phyloP scores from a whole-genome alignment of 768 basidiomycete genomes.

The Amanita exitialis region DNA sequence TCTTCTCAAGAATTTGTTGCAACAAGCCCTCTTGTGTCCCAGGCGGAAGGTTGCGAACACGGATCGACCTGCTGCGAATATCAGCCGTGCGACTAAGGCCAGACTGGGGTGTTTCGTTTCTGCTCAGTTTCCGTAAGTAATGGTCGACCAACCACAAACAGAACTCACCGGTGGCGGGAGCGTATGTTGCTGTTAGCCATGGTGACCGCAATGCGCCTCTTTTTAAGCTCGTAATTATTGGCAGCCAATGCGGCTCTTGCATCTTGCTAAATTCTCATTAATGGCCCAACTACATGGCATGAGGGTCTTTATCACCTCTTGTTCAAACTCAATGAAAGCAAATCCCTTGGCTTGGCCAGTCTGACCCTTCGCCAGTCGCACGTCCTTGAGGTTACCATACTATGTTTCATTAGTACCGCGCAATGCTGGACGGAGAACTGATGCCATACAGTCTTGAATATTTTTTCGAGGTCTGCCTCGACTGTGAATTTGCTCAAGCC shows the following conservation, averaged over 20 bases:
- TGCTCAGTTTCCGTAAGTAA: constrained; percentile 10
- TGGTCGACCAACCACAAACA: not conserved
- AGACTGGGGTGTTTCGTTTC: constrained; percentile 37
- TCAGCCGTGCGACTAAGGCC: constrained; percentile 50
- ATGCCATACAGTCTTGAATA: constrained; percentile 64
- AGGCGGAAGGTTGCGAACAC: constrained; percentile 64
- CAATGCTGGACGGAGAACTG: not conserved
- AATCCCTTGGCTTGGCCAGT: constrained; percentile 71
- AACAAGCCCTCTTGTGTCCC: constrained; percentile 83
- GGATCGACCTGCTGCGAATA: constrained; percentile 59
- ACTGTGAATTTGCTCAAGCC: constrained; percentile 74
- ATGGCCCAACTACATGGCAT: not conserved
- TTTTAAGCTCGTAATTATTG: constrained; percentile 85
- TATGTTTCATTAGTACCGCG: constrained; percentile 18
- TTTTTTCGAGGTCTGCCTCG: constrained; percentile 64
- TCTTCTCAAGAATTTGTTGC: constrained; percentile 82
- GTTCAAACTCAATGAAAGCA: constrained; percentile 87
- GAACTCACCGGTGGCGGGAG: constrained; percentile 38
- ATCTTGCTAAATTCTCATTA: constrained; percentile 36
- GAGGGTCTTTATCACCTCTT: constrained; percentile 45
- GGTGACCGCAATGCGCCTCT: constrained; percentile 83
- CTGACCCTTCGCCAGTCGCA: constrained; percentile 70
- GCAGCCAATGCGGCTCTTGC: constrained; percentile 64
- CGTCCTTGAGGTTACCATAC: constrained; percentile 78
- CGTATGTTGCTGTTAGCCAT: constrained; percentile 67